phyloP scores from a whole-genome alignment of 225 moss, liverwort and hornwort genomes.

The Takakia lepidozioides region DNA sequence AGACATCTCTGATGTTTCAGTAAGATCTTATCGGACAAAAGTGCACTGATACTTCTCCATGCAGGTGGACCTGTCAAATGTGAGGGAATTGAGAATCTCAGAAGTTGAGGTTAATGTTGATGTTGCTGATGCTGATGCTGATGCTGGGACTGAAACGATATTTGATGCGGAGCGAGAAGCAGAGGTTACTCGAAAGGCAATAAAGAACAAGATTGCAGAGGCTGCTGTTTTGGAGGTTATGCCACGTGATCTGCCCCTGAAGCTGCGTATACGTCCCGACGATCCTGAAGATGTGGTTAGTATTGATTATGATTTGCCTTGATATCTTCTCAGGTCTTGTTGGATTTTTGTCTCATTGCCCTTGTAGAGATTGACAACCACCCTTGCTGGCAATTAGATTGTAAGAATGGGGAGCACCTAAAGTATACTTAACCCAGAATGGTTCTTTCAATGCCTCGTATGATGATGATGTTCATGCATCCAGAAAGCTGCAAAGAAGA shows the following conservation, averaged over 20 bases:
- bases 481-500: constrained; percentile 89
- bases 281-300: constrained; percentile 85
- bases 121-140: constrained; percentile 31
- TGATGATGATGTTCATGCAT: constrained; percentile 4
- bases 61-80: constrained; percentile 76
- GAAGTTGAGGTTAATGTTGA: constrained; percentile 43
- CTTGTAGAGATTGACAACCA: too few relatives aligned
- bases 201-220: constrained; percentile 71
- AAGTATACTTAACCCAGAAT: too few relatives aligned
- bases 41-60: neutral
- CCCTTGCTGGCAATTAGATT: constrained; percentile 1
- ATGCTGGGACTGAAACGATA: constrained; percentile 33
- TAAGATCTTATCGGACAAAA: too few relatives aligned
- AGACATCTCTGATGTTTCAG: too few relatives aligned
- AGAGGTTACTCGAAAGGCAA: constrained; percentile 71
- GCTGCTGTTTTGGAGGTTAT: constrained; percentile 68
- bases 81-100: constrained; percentile 46
- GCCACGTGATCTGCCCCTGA: constrained; percentile 73
- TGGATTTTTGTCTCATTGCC: too few relatives aligned
- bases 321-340: too few relatives aligned
- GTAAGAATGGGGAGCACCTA: neutral
- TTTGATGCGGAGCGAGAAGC: constrained; percentile 88
- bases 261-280: constrained; percentile 79
- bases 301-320: too few relatives aligned
- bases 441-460: too few relatives aligned